A percentile compares a stretch with the other conserved stretches of the same genome.
phyloP scores from a whole-genome alignment of 352 stramenopile genomes.

The Pythium diclinum region DNA sequence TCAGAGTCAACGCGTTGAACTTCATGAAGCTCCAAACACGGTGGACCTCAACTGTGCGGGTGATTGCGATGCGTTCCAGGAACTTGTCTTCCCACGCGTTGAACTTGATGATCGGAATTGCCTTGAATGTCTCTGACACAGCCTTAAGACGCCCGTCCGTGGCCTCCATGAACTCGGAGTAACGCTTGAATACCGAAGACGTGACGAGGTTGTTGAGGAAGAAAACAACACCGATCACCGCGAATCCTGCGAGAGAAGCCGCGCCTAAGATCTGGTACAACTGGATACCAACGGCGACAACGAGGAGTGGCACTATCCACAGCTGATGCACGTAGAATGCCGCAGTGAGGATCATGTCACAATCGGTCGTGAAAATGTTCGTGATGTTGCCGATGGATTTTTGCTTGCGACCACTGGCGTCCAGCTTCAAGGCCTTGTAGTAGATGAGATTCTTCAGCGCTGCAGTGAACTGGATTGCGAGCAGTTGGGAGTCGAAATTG shows the following conservation, averaged over 20 bases:
- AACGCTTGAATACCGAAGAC: constrained; percentile 23
- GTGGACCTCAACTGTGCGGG: constrained; percentile 29
- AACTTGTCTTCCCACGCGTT: constrained; percentile 89
- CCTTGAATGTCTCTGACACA: constrained; percentile 52
- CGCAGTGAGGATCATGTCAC: constrained; percentile 35
- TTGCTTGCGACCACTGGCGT: constrained; percentile 34
- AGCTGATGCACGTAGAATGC: constrained; percentile 56
- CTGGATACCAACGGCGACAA: constrained; percentile 40
- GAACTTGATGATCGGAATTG: constrained; percentile 92
- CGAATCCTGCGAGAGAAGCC: constrained; percentile 44
- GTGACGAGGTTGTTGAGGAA: constrained; percentile 40
- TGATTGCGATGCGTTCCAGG: constrained; percentile 47
- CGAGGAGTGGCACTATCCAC: constrained; percentile 55
- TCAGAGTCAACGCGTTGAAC: constrained; percentile 2
- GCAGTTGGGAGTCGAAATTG: constrained; percentile 41
- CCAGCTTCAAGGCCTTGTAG: constrained; percentile 44
- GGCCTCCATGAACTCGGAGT: constrained; percentile 1
- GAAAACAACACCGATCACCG: constrained; percentile 42
- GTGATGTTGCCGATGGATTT: constrained; percentile 58
- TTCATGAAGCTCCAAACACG: constrained; percentile 10
- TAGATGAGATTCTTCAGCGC: constrained; percentile 53
- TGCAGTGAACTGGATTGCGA: constrained; percentile 50
- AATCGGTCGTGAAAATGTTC: constrained; percentile 62
- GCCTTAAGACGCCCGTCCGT: constrained; percentile 40
- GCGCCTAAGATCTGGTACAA: constrained; percentile 37